Base-by-base conservation (phyloP, 176 grass and related monocot genomes). In the Rhynchospora breviuscula region DNA sequence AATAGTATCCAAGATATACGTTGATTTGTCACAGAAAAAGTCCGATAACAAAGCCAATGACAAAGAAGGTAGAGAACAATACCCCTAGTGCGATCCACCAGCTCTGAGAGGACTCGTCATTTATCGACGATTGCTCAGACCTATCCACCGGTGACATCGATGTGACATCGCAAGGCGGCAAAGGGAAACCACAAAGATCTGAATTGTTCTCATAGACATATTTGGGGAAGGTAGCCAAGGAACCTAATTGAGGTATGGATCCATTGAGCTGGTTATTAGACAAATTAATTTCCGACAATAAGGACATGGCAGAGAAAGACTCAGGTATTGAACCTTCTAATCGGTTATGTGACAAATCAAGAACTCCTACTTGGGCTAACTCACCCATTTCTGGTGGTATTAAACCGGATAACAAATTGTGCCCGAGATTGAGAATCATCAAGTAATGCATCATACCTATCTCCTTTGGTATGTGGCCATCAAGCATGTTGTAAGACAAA, bases 381-480 rank as follows among this genome's bases (percentile, higher is more conserved):
- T 60, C 83, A 0, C 91, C 94, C 9, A 97, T 86, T 47, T 92
- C 90, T 0, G 60, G 7, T 0, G 94, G 94, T 67, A 97, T 94
- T 48, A 83, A 4, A 26, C 92, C 92, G 1, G 92, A 94, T 45
- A 97, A 80, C 6, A 89, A 61, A 53, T 97, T 97, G 81, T 97
- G 94, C 59, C 92, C 90, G 8, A 97, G 90, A 87, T 97, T 97
- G 80, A 97, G 84, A 64, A 97, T 97, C 94, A 94, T 89, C 80
- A 97, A 89, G 81, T 97, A 97, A 79, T 35, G 94, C 94, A 97
- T 97, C 77, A 15, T 79, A 11, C 94, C 92, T 10, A 97, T 67
- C 88, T 97, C 92, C 84, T 89, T 86, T 0, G 94, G 92, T 83
- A 97, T 97, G 46, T 54, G 76, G 0, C 87, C 93, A 18, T 88